Evolutionary conservation across 805 yeast species (phyloP).

Genomic region (Candida succiphila): DNA sequence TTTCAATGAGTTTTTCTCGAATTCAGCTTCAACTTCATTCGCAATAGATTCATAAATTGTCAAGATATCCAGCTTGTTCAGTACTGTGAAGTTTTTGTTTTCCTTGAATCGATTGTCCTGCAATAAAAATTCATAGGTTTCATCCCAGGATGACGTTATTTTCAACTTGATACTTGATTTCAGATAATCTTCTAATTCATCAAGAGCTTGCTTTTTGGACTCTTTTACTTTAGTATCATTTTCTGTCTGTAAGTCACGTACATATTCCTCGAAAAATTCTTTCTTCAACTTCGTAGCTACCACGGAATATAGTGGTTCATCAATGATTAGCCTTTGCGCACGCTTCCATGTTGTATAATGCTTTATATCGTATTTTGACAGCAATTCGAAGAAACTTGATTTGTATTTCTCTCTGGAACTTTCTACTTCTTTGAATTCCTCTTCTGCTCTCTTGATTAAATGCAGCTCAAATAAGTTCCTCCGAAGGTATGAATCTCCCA

Average conservation of each 20-base stretch:
- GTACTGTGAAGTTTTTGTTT: conserved; percentile 40
- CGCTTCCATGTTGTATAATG: conserved; percentile 59
- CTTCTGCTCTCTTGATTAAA: conserved; percentile 37
- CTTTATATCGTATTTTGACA: conserved; percentile 33
- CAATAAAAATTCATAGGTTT: conserved; percentile 24
- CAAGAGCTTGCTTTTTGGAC: conserved; percentile 36
- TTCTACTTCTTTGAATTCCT: conserved; percentile 43
- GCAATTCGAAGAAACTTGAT: conserved; percentile 37
- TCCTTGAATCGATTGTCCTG: conserved; percentile 46
- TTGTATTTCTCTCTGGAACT: conserved; percentile 46
- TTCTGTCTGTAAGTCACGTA: conserved; percentile 26
- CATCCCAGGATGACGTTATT: conserved; percentile 27
- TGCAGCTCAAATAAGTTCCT: conserved; percentile 57
- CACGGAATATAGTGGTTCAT: conserved; percentile 59
- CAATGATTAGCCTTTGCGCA: conserved; percentile 38
- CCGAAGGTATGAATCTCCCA: conserved; percentile 51
- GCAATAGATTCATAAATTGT: conserved; percentile 31
- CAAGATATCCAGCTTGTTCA: conserved; percentile 54
- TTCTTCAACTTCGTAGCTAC: conserved; percentile 48
- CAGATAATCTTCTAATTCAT: conserved; percentile 44
- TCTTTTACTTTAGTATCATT: conserved; percentile 17
- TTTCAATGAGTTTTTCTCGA: conserved; percentile 17
- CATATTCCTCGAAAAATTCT: conserved; percentile 42
- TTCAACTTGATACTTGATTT: conserved; percentile 4
- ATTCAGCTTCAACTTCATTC: conserved; percentile 20